Base-by-base conservation (phyloP, 2,329 filamentous ascomycete genomes). In the Coleophoma eucalyptorum region DNA sequence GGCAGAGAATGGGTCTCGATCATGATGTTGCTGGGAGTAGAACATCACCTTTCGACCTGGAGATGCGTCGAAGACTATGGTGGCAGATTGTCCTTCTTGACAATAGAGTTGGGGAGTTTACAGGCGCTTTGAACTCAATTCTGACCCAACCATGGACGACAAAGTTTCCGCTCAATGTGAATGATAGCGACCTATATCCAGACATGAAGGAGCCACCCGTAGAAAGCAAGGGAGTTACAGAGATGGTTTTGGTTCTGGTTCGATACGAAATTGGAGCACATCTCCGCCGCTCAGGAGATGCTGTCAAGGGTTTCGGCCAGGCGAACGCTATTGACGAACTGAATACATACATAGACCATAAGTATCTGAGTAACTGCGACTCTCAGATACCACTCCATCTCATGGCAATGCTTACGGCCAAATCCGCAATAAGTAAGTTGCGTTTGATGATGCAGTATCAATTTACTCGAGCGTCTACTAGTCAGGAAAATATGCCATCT, bases 1-100 rank as follows among this genome's bases (percentile, higher is more conserved):
- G 68, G 13, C 75, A 78, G 56, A 67, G 72, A 8, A 72, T 77
- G 50, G 75, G 76, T 1, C 63, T 79, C 4, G 72, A 77, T 55
- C 67, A 69, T 12, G 76, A 79, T 31, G 58, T 57, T 16, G 53
- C 53, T 3, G 48, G 21, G 35, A 50, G 50, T 57, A 70, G 66
- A 1, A 64, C 62, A 10, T 41, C 54, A 4, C 73, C 77, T 0
- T 86, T 80, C 54, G 76, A 84, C 50, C 73, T 74, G 3, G 79
- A 85, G 64, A 76, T 84, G 67, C 75, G 82, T 18, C 74, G 83
- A 8, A 73, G 83, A 3, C 62, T 86, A 0, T 86, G 82, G 77
- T 80, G 79, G 69, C 79, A 84, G 55, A 74, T 86, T n/a, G 64
- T 83, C 31, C 72, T 82, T n/a, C 70, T 85, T 2, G 83, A 87